A percentile compares a stretch with the other conserved stretches of the same genome.
phyloP scores from a whole-genome alignment of 129 eudicot species.

The Tanacetum coccineum region DNA sequence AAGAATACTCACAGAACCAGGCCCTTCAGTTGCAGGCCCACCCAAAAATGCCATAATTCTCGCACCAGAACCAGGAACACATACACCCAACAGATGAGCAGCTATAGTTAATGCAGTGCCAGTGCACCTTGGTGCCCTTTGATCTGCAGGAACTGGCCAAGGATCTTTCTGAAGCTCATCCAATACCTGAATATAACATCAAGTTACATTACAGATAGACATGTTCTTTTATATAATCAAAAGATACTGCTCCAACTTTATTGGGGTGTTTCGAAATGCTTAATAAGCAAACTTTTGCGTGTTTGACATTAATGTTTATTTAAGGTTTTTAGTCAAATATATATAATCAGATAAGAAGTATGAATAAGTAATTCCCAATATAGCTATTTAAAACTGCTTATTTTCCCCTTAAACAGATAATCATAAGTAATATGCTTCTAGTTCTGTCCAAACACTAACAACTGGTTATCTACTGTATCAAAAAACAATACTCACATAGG shows the following conservation, averaged over 20 bases:
- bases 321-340: too few species aligned
- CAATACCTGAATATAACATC: conserved; percentile 47
- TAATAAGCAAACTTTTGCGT: too few species aligned
- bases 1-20: conserved; percentile 80
- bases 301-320: too few species aligned
- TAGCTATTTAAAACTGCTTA: too few species aligned
- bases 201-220: conserved; percentile 5
- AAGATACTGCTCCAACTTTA: conserved; percentile 8
- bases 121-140: conserved; percentile 86
- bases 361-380: too few species aligned
- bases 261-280: not conserved
- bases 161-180: conserved; percentile 99
- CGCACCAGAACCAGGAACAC: conserved; percentile 95
- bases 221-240: not conserved
- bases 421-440: too few species aligned
- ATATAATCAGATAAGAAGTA: too few species aligned
- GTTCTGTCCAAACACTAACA: too few species aligned
- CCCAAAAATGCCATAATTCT: conserved; percentile 89
- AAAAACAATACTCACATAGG: too few species aligned
- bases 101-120: conserved; percentile 85
- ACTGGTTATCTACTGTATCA: too few species aligned
- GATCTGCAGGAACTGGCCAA: conserved; percentile 88
- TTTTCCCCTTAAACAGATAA: too few species aligned
- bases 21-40: conserved; percentile 98
- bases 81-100: conserved; percentile 79